Conservation (phyloP, 1,284 basidiomycete genomes). For the Schizophyllum commune region DNA sequence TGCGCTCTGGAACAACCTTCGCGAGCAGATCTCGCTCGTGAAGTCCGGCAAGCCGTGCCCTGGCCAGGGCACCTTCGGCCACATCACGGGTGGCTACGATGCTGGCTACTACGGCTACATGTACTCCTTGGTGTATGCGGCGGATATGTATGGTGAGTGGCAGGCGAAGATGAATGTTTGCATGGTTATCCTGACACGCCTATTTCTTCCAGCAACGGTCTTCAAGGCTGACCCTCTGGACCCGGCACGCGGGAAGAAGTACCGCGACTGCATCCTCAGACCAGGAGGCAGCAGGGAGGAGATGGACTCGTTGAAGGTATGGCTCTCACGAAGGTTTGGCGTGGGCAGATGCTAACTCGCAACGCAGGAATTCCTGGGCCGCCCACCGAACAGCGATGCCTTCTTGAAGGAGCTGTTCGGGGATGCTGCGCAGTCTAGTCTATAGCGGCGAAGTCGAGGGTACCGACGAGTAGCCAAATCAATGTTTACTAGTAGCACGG, state of each 20-base stretch:
- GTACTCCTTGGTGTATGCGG: constrained; percentile 68
- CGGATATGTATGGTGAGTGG: constrained; percentile 64
- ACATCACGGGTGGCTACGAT: constrained; percentile 71
- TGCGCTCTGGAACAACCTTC: constrained; percentile 62
- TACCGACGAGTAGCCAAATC: no score
- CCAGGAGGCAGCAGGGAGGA: constrained; percentile 50
- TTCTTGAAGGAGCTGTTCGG: constrained; percentile 66
- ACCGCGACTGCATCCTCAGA: constrained; percentile 48
- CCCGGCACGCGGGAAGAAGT: constrained; percentile 42
- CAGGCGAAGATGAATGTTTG: background rate
- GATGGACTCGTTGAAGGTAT: constrained; percentile 34
- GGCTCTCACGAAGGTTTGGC: no score
- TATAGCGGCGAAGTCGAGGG: background rate
- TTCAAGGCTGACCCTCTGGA: constrained; percentile 73
- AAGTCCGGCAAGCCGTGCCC: constrained; percentile 53
- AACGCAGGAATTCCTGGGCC: constrained; percentile 62
- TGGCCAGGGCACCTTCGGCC: constrained; percentile 65
- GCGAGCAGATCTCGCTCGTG: constrained; percentile 61
- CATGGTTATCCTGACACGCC: background rate
- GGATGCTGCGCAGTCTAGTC: background rate
- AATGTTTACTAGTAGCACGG: background rate
- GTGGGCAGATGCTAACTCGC: no score
- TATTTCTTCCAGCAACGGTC: constrained; percentile 46
- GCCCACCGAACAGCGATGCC: constrained; percentile 68
- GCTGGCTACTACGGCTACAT: constrained; percentile 75